Conservation (phyloP, 345 rosid species). For the Populus davidiana region DNA sequence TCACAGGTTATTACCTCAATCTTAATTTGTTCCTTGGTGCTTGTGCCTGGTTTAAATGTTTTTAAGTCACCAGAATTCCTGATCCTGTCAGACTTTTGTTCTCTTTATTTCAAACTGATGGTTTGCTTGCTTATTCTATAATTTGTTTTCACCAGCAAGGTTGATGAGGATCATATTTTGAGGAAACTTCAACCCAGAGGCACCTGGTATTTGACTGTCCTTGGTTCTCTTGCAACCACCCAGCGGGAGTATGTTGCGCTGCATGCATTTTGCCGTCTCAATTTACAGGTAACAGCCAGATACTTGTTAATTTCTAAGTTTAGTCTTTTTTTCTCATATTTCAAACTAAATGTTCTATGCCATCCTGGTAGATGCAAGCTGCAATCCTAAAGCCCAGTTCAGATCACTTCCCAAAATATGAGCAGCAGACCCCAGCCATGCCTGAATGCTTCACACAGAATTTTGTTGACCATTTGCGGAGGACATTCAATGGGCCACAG, state of each 20-base stretch:
- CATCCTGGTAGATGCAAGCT: constrained; percentile 72
- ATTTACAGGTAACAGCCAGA: constrained; percentile 60
- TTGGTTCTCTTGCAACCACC: constrained; percentile 98
- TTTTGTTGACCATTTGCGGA: constrained; percentile 69
- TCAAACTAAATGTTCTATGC: not conserved
- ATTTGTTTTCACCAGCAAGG: constrained; percentile 45
- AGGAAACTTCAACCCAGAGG: constrained; percentile 81
- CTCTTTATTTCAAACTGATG: not conserved
- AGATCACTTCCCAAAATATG: constrained; percentile 91
- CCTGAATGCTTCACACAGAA: constrained; percentile 94
- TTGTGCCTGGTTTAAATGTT: not conserved
- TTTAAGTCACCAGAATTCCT: not conserved
- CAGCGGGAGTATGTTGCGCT: constrained; percentile 98
- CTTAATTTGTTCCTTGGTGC: constrained; percentile 2
- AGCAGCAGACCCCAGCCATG: constrained; percentile 81
- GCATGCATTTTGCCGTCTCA: constrained; percentile 97
- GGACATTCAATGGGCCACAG: constrained; percentile 89
- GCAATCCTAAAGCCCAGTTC: constrained; percentile 89
- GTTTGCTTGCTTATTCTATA: not conserved
- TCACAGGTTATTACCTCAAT: constrained; percentile 44
- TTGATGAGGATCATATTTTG: constrained; percentile 77
- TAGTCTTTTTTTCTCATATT: not conserved
- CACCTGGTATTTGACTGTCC: constrained; percentile 86
- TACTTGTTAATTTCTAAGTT: not conserved
- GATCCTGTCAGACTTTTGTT: not conserved